Percentiles rank a stretch among this genome's conserved stretches.
These are phyloP conservation scores for Hypoxylon sp. DNA, from an alignment of 2,329 filamentous ascomycete species.

Conservation along the genomic window DNA sequence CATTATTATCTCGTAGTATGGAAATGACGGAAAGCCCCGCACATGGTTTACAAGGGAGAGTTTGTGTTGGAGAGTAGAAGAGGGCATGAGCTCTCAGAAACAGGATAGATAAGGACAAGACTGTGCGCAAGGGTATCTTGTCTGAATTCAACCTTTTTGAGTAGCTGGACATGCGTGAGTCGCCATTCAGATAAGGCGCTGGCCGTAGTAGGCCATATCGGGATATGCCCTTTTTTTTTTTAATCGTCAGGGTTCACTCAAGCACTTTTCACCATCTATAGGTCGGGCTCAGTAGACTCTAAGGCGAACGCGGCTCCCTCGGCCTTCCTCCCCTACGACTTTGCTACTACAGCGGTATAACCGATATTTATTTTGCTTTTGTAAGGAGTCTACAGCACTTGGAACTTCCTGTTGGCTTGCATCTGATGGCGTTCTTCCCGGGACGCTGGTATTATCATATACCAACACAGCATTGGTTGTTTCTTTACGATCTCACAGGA, in stretches of 20 bases:
- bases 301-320: background rate
- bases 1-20: constrained; percentile 75
- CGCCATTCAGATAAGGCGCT: background rate
- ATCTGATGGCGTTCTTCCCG: constrained; percentile 12
- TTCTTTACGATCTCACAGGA: background rate
- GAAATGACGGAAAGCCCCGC: constrained; percentile 14
- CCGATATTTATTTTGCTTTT: background rate
- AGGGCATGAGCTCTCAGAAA: background rate
- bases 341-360: constrained; percentile 2
- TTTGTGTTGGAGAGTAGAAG: background rate
- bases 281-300: background rate
- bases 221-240: background rate
- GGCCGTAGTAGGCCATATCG: background rate
- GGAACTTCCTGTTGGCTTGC: constrained; percentile 9
- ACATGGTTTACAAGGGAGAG: constrained; percentile 28
- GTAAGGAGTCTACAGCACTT: background rate
- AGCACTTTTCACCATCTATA: background rate
- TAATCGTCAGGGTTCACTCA: background rate
- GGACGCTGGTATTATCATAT: constrained; percentile 1
- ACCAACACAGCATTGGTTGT: constrained; percentile 6
- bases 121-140: background rate
- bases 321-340: background rate
- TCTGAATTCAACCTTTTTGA: background rate
- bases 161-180: background rate
- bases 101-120: background rate